Evolutionary conservation across 345 rosid species (phyloP).

Genomic region (Luvunga scandens): DNA sequence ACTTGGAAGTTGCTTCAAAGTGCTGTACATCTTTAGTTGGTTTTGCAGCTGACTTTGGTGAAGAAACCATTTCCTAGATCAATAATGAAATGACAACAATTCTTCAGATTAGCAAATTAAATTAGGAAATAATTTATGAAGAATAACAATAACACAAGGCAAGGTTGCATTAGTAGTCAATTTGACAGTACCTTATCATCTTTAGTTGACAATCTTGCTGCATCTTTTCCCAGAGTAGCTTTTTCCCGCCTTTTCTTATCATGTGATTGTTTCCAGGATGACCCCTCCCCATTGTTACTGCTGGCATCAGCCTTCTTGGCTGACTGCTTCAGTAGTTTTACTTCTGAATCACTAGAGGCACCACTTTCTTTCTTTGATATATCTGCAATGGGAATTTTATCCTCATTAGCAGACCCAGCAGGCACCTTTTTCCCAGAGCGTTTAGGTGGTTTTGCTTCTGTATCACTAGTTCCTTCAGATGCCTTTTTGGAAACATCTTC

Average conservation of each 20-base stretch:
- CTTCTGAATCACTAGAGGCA: slow-evolving; percentile 42
- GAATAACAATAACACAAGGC: slow-evolving; percentile 5
- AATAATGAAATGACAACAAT: background rate
- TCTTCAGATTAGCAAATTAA: background rate
- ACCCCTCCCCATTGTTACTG: slow-evolving; percentile 43
- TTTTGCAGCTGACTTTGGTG: slow-evolving; percentile 54
- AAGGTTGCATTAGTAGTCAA: slow-evolving; percentile 6
- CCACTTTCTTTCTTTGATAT: slow-evolving; percentile 42
- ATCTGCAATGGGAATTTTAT: slow-evolving; percentile 27
- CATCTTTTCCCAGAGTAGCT: slow-evolving; percentile 39
- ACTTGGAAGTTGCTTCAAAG: slow-evolving; percentile 55
- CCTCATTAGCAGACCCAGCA: slow-evolving; percentile 40
- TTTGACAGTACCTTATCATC: slow-evolving; percentile 46
- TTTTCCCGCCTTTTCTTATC: slow-evolving; percentile 60
- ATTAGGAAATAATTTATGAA: background rate
- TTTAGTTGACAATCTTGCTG: slow-evolving; percentile 36
- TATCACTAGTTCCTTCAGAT: slow-evolving; percentile 48
- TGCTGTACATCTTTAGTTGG: slow-evolving; percentile 43
- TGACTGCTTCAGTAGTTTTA: slow-evolving; percentile 40
- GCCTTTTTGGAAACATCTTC: slow-evolving; percentile 39
- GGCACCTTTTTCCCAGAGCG: slow-evolving; percentile 40
- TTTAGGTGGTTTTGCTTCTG: slow-evolving; percentile 45
- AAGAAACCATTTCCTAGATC: slow-evolving; percentile 47
- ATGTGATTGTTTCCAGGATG: slow-evolving; percentile 40
- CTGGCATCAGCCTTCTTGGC: slow-evolving; percentile 51